phyloP scores from a whole-genome alignment of 176 grass and related monocot genomes.

The Oryza rufipogon region DNA sequence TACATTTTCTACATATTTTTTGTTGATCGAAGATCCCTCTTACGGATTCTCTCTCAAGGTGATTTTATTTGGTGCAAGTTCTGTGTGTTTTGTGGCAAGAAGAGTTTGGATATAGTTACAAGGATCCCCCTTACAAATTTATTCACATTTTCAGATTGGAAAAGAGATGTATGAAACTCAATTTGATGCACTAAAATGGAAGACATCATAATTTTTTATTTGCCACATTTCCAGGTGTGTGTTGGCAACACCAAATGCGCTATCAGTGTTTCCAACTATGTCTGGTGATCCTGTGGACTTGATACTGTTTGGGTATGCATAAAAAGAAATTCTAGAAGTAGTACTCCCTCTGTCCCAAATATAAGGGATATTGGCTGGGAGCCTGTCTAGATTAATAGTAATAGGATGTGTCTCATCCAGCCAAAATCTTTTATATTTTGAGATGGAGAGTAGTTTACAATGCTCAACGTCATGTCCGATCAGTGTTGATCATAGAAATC shows the following conservation, averaged over 20 bases:
- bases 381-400: too few species aligned
- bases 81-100: not conserved
- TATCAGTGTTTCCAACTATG: constrained; percentile 64
- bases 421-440: too few species aligned
- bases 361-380: too few species aligned
- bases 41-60: too few species aligned
- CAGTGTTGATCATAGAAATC: too few species aligned
- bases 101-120: not conserved
- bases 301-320: too few species aligned
- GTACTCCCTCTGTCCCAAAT: too few species aligned
- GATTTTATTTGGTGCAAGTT: too few species aligned
- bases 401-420: too few species aligned
- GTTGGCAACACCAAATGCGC: constrained; percentile 59
- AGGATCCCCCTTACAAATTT: not conserved
- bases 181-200: not conserved
- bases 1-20: not conserved
- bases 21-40: not conserved
- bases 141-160: not conserved
- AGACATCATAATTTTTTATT: constrained; percentile 8
- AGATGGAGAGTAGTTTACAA: too few species aligned
- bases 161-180: not conserved
- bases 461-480: too few species aligned
- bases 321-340: too few species aligned
- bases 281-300: constrained; percentile 89
- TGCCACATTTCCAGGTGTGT: constrained; percentile 57